phyloP scores from a whole-genome alignment of 2,329 filamentous ascomycete species.

The Furcasterigmium furcatum region DNA sequence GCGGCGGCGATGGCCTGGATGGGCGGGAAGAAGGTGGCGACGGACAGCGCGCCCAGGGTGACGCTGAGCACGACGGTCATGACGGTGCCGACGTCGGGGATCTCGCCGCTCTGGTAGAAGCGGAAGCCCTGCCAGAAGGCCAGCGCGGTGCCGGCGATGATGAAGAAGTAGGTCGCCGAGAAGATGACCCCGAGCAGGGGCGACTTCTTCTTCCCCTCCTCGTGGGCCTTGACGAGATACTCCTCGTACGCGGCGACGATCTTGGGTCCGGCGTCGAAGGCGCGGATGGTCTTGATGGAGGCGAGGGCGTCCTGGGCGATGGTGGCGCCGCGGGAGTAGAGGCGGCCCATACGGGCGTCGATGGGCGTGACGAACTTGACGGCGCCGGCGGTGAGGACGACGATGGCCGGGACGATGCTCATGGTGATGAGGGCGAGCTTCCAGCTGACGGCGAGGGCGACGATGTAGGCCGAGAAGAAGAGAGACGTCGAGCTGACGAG shows the following conservation, averaged over 20 bases:
- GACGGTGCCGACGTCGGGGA: slow-evolving; percentile 4
- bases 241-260: slow-evolving; percentile 3
- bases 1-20: slow-evolving; percentile 26
- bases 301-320: slow-evolving; percentile 3
- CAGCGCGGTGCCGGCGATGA: slow-evolving; percentile 2
- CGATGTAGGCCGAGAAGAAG: slow-evolving; percentile 28
- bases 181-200: slow-evolving; percentile 4
- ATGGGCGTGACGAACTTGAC: slow-evolving; percentile 15
- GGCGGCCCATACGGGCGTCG: neutral
- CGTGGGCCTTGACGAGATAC: slow-evolving; percentile 3
- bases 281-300: slow-evolving; percentile 6
- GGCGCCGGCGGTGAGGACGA: slow-evolving; percentile 12
- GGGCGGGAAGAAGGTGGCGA: slow-evolving; percentile 12
- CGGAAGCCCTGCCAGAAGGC: slow-evolving; percentile 7
- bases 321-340: slow-evolving; percentile 4
- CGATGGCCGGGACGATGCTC: slow-evolving; percentile 28
- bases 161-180: neutral
- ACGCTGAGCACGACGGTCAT: neutral
- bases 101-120: slow-evolving; percentile 2
- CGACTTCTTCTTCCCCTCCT: slow-evolving; percentile 4
- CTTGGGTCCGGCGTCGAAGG: slow-evolving; percentile 1
- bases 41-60: neutral
- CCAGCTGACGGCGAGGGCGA: slow-evolving; percentile 32
- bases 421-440: slow-evolving; percentile 38
- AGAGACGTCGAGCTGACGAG: slow-evolving; percentile 26